Evolutionary conservation across 139 green algal genomes (phyloP).

Genomic region (Trebouxia sp.): DNA sequence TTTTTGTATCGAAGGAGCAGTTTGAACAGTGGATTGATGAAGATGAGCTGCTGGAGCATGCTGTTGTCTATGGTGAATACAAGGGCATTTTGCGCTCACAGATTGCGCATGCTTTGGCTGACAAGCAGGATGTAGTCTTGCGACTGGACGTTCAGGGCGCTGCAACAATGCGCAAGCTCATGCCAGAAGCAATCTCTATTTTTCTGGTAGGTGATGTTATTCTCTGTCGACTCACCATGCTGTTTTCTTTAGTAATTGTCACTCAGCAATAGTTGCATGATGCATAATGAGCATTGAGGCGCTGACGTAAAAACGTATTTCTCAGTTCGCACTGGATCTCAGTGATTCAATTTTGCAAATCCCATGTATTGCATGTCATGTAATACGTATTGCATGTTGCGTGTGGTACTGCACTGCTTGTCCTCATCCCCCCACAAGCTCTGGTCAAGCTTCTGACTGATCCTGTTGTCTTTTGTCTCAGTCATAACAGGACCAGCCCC

Average conservation of each 20-base stretch:
- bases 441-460: no score
- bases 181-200: slow-evolving; percentile 81
- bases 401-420: no score
- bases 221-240: not conserved
- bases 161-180: slow-evolving; percentile 74
- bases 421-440: no score
- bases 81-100: slow-evolving; percentile 84
- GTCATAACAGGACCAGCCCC: not conserved
- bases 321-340: no score
- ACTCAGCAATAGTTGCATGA: not conserved
- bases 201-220: slow-evolving; percentile 65
- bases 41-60: slow-evolving; percentile 90
- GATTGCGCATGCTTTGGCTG: slow-evolving; percentile 67
- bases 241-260: not conserved
- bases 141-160: slow-evolving; percentile 93
- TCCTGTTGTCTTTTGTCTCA: not conserved
- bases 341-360: no score
- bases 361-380: no score
- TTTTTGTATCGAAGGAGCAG: slow-evolving; percentile 81
- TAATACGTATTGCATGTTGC: no score
- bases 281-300: no score
- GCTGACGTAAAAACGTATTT: not conserved
- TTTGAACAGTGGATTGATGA: slow-evolving; percentile 89
- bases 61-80: slow-evolving; percentile 96
- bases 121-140: slow-evolving; percentile 88